These are phyloP conservation scores for Symmetrospora coprosmae DNA, from an alignment of 768 basidiomycete species.

Conservation along the genomic window DNA sequence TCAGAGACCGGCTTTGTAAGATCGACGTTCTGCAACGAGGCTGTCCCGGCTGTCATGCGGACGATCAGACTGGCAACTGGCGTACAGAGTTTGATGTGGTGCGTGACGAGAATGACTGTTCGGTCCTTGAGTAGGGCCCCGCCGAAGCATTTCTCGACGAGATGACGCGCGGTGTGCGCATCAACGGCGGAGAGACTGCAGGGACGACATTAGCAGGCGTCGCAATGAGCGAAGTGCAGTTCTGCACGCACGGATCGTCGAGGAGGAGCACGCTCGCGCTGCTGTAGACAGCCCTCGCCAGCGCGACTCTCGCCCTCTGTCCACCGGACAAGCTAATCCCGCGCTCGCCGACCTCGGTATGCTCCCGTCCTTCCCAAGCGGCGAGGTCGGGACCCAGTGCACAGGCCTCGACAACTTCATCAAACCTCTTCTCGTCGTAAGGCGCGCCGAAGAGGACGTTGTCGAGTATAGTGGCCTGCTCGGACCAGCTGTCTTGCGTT, in stretches of 20 bases:
- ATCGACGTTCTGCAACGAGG: background rate
- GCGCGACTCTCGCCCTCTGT: slow-evolving; percentile 41
- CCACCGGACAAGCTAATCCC: slow-evolving; percentile 30
- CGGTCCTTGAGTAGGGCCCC: slow-evolving; percentile 65
- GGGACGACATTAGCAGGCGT: background rate
- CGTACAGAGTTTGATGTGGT: slow-evolving; percentile 77
- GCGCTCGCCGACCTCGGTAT: slow-evolving; percentile 42
- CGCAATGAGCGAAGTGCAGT: slow-evolving; percentile 44
- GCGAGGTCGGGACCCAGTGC: slow-evolving; percentile 56
- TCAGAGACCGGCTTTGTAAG: background rate
- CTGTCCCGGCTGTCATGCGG: slow-evolving; percentile 22
- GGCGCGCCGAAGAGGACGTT: slow-evolving; percentile 14
- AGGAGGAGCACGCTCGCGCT: slow-evolving; percentile 49
- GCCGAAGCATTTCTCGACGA: slow-evolving; percentile 62
- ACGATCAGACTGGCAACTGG: slow-evolving; percentile 60
- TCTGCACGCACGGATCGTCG: slow-evolving; percentile 46
- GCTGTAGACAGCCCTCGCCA: slow-evolving; percentile 68
- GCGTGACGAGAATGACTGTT: slow-evolving; percentile 79
- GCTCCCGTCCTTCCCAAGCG: slow-evolving; percentile 58
- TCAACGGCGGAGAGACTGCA: slow-evolving; percentile 30
- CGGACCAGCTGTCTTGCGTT: slow-evolving; percentile 13
- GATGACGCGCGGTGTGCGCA: slow-evolving; percentile 67
- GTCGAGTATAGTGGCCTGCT: slow-evolving; percentile 11
- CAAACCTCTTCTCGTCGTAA: slow-evolving; percentile 52
- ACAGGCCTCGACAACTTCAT: slow-evolving; percentile 60